A percentile compares a stretch with the other conserved stretches of the same genome.
These are phyloP conservation scores for Epithemia pelagica DNA, from an alignment of 108 stramenopile genomes.

Conservation along the genomic window DNA sequence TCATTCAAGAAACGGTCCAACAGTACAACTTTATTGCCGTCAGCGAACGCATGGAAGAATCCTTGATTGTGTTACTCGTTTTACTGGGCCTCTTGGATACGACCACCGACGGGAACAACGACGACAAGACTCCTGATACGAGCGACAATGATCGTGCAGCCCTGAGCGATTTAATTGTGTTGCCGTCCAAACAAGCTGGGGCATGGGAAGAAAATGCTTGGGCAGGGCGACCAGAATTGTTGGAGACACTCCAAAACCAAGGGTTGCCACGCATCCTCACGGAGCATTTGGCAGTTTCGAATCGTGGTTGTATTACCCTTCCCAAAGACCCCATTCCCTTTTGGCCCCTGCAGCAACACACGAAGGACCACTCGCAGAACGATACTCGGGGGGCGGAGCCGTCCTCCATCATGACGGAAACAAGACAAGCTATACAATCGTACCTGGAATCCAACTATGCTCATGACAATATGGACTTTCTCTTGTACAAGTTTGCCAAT, in stretches of 20 bases:
- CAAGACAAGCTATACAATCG: background rate
- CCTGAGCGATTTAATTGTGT: background rate
- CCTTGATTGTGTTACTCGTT: constrained; percentile 17
- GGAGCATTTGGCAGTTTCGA: background rate
- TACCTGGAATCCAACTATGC: background rate
- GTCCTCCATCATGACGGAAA: background rate
- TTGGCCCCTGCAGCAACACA: background rate
- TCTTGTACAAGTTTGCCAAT: background rate
- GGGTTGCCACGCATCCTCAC: background rate
- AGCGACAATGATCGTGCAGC: background rate
- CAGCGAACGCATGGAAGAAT: constrained; percentile 24
- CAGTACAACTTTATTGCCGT: constrained; percentile 19
- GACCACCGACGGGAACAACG: constrained; percentile 3
- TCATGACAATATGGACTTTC: background rate
- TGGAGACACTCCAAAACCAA: background rate
- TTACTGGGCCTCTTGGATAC: constrained; percentile 12
- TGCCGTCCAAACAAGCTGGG: background rate
- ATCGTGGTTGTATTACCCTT: background rate
- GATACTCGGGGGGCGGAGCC: background rate
- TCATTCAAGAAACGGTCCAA: constrained; percentile 3
- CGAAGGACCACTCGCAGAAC: background rate
- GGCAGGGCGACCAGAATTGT: background rate
- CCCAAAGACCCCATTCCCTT: background rate
- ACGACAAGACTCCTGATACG: background rate
- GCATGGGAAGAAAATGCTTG: background rate